Percentiles rank a stretch among this genome's conserved stretches.
Conservation (phyloP, 2,329 filamentous ascomycete species). For the Apiospora malaysiana region DNA sequence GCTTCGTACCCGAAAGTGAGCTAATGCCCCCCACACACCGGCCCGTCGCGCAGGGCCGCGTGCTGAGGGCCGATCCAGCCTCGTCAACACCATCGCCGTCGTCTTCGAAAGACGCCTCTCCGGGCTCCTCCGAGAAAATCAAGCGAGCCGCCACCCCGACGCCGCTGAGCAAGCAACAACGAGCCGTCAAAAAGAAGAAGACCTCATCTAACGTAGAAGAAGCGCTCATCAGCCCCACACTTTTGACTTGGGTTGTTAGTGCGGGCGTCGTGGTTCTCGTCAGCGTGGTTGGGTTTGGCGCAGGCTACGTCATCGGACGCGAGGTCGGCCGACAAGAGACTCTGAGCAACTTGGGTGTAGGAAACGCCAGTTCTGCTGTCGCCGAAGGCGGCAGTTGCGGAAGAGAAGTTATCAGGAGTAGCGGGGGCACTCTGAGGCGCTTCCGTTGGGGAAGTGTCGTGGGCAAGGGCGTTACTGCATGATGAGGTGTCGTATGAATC, state of each 20-base stretch:
- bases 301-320: constrained; percentile 70
- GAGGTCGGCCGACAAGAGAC: constrained; percentile 69
- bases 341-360: constrained; percentile 48
- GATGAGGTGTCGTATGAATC: neutral
- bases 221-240: constrained; percentile 61
- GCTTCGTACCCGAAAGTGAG: constrained; percentile 66
- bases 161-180: constrained; percentile 43
- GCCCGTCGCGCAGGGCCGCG: constrained; percentile 29
- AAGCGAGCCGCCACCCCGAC: constrained; percentile 54
- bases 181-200: constrained; percentile 66
- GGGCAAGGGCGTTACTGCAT: constrained; percentile 38
- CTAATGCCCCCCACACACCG: constrained; percentile 49
- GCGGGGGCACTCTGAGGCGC: constrained; percentile 56
- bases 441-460: constrained; percentile 60
- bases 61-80: constrained; percentile 27
- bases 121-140: constrained; percentile 47
- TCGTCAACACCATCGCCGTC: constrained; percentile 23
- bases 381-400: constrained; percentile 56
- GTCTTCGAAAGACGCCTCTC: constrained; percentile 29
- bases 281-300: constrained; percentile 71
- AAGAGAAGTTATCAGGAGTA: constrained; percentile 58
- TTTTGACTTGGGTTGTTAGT: constrained; percentile 69
- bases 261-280: constrained; percentile 72
- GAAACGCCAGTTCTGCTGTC: constrained; percentile 46
- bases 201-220: constrained; percentile 43